These are phyloP conservation scores for Trifolium fragiferum DNA, from an alignment of 306 rosid genomes.

Conservation along the genomic window DNA sequence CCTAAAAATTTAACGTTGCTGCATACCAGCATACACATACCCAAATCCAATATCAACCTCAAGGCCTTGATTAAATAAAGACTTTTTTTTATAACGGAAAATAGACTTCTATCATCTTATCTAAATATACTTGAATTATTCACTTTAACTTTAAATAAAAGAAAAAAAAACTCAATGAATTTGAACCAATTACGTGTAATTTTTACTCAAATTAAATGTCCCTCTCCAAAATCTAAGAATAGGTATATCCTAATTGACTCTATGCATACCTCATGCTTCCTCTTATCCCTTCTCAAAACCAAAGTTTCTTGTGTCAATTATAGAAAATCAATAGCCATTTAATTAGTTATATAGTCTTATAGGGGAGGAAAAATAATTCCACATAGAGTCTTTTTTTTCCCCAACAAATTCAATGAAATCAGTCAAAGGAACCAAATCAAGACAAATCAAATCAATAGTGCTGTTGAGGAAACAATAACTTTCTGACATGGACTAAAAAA, in stretches of 20 bases:
- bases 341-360: too few species aligned
- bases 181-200: too few species aligned
- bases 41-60: too few species aligned
- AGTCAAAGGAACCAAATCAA: constrained; percentile 44
- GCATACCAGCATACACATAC: too few species aligned
- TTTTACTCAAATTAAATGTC: background rate
- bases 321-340: background rate
- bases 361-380: background rate
- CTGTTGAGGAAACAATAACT: constrained; percentile 42
- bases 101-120: too few species aligned
- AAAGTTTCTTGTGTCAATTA: constrained; percentile 15
- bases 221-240: background rate
- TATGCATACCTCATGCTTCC: constrained; percentile 7
- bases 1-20: too few species aligned
- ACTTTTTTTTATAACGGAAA: too few species aligned
- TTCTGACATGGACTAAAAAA: constrained; percentile 41
- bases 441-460: constrained; percentile 48
- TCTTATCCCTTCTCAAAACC: constrained; percentile 20
- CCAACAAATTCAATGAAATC: constrained; percentile 30
- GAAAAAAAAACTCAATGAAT: too few species aligned
- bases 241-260: background rate
- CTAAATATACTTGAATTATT: too few species aligned
- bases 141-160: too few species aligned
- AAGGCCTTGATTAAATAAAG: too few species aligned
- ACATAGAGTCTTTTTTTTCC: background rate